phyloP scores from a whole-genome alignment of 768 basidiomycete species.

The Filobasidium wieringae region DNA sequence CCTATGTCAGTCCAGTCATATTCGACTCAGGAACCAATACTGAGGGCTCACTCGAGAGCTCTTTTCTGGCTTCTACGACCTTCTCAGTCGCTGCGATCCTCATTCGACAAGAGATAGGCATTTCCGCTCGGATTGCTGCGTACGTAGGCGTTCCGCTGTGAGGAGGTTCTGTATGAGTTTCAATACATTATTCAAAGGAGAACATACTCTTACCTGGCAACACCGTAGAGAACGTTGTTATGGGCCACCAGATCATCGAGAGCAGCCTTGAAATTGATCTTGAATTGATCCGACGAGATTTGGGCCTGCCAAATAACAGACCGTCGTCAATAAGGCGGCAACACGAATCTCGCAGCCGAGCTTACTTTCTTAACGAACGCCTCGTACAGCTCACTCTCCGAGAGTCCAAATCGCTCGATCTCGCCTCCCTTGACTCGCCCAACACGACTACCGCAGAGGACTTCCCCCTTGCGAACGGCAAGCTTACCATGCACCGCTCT shows the following conservation, averaged over 20 bases:
- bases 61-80: slow-evolving; percentile 33
- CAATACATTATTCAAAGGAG: too few relatives aligned
- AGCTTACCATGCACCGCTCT: slow-evolving; percentile 27
- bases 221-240: slow-evolving; percentile 31
- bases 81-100: slow-evolving; percentile 26
- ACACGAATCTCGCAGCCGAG: background rate
- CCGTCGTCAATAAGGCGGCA: background rate
- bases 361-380: slow-evolving; percentile 3
- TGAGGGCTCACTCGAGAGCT: slow-evolving; percentile 28
- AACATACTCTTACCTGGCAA: slow-evolving; percentile 35
- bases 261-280: slow-evolving; percentile 31
- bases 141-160: slow-evolving; percentile 35
- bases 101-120: slow-evolving; percentile 38
- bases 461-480: slow-evolving; percentile 29
- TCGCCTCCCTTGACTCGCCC: slow-evolving; percentile 20
- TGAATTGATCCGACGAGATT: slow-evolving; percentile 34
- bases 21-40: background rate
- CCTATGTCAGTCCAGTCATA: too few relatives aligned
- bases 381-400: slow-evolving; percentile 6
- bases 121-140: slow-evolving; percentile 36
- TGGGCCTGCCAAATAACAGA: slow-evolving; percentile 15
- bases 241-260: slow-evolving; percentile 39
- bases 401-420: slow-evolving; percentile 6
- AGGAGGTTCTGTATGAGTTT: too few relatives aligned
- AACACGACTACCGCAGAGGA: slow-evolving; percentile 32